These are phyloP conservation scores for Magnaporthiopsis incrustans DNA, from an alignment of 2,329 filamentous ascomycete species.

Conservation along the genomic window DNA sequence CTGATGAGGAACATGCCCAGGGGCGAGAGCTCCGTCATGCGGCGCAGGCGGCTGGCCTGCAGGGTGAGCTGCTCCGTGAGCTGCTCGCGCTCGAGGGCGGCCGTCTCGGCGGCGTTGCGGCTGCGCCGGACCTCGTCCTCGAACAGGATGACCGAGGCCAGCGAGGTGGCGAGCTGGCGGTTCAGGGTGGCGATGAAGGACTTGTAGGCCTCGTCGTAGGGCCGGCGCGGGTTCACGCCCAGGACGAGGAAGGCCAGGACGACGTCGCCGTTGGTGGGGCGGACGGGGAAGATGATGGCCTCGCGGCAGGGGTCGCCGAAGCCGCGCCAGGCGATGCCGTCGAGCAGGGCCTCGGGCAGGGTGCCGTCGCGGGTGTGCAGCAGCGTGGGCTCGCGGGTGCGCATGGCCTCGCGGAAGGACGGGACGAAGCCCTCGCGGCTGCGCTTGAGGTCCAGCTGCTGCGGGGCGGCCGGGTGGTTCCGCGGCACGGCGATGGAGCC, in stretches of 20 bases:
- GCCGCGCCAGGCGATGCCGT: slow-evolving; percentile 44
- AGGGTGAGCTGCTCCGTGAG: slow-evolving; percentile 26
- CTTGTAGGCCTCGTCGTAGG: slow-evolving; percentile 56
- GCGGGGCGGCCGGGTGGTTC: slow-evolving; percentile 23
- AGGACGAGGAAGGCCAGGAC: slow-evolving; percentile 54
- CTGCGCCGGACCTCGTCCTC: slow-evolving; percentile 54
- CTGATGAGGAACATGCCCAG: slow-evolving; percentile 30
- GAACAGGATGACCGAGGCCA: slow-evolving; percentile 57
- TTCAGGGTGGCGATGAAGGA: slow-evolving; percentile 42
- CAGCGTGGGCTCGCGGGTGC: slow-evolving; percentile 24
- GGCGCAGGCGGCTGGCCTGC: slow-evolving; percentile 26
- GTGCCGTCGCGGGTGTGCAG: slow-evolving; percentile 30
- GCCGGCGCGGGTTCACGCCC: slow-evolving; percentile 53
- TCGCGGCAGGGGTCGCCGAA: slow-evolving; percentile 47
- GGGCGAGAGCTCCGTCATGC: slow-evolving; percentile 29
- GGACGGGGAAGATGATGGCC: slow-evolving; percentile 54
- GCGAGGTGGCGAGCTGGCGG: slow-evolving; percentile 47
- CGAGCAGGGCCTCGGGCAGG: slow-evolving; percentile 42
- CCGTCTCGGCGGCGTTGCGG: slow-evolving; percentile 25
- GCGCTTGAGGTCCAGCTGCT: slow-evolving; percentile 26
- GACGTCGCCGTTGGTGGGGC: slow-evolving; percentile 47
- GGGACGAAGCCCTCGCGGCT: slow-evolving; percentile 26
- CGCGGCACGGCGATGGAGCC: slow-evolving; percentile 26
- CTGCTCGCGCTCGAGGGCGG: slow-evolving; percentile 24
- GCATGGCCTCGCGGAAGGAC: slow-evolving; percentile 29